Base-by-base conservation (phyloP, 129 eudicot species). In the Helianthus annuus region DNA sequence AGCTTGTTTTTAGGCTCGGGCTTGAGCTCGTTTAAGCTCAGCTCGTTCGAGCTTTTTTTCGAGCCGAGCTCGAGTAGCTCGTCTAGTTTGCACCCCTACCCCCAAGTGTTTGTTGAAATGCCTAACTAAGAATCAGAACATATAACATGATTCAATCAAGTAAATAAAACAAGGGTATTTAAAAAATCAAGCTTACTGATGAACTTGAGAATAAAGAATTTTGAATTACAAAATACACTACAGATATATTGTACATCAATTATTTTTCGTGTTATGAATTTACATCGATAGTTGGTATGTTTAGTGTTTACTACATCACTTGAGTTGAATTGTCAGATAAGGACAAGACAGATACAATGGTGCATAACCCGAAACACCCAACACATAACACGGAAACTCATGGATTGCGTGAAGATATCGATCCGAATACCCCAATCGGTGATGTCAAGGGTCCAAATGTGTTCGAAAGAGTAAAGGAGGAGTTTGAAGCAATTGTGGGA, bases 381-480 rank as follows among this genome's bases (percentile, higher is more conserved):
- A 61, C 70, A 61, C 83, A 80, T 83, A 83, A 77, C 79, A 80
- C 61, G 85, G 97, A 91, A 76, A 91, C 95, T 17, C 90, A 85
- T 78, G 97, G 91, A 15, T 40, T 73, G 79, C 85, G 83, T 39
- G 69, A 79, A 56, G 95, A 91, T 59, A 82, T 88, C 34, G 87
- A 88, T 80, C 82, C n/a, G 54, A 78, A 80, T 58, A 83, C 96
- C 2, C 77, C 86, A 2, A 68, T 73, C 5, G 65, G 73, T 70
- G 85, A 91, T 65, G 80, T 91, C 44, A 91, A 86, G 71, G 96
- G 85, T 40, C 97, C 97, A 49, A 88, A 84, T 64, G 82, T 84
- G 62, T 85, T 91, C 65, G 92, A 84, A 73, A 86, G 96, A 76
- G 88, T 87, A 6, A 88, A 86, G 79, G 97, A 91, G 85, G 97